A percentile compares a stretch with the other conserved stretches of the same genome.
These are phyloP conservation scores for Rhodotorula sp. DNA, from an alignment of 1,284 basidiomycete species.

Conservation along the genomic window DNA sequence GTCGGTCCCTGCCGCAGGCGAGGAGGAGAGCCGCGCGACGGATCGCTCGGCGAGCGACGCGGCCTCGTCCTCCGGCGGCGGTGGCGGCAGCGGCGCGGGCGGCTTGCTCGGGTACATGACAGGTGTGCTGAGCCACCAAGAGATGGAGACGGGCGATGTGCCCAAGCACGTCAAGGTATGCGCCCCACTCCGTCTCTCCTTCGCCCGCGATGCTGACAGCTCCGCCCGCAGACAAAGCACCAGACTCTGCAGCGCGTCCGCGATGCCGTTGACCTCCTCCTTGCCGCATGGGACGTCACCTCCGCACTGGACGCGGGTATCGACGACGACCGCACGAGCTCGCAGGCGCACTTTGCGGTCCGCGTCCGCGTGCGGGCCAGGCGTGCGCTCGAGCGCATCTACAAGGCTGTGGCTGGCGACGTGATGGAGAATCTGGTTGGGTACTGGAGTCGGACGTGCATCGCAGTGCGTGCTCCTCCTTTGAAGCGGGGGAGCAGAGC, in stretches of 20 bases:
- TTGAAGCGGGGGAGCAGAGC: not conserved
- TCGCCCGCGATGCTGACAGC: not conserved
- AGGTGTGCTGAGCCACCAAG: constrained; percentile 52
- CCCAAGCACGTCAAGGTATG: constrained; percentile 35
- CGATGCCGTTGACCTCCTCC: constrained; percentile 40
- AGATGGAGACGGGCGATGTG: constrained; percentile 33
- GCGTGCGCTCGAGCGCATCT: constrained; percentile 80
- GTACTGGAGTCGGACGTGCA: constrained; percentile 61
- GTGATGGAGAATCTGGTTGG: constrained; percentile 79
- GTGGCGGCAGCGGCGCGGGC: constrained; percentile 43
- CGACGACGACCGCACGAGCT: constrained; percentile 65
- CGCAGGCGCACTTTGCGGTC: constrained; percentile 59
- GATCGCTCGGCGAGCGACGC: constrained; percentile 44
- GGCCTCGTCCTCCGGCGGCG: constrained; percentile 2
- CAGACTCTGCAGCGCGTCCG: constrained; percentile 28
- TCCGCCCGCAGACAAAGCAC: constrained; percentile 23
- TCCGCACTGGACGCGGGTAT: constrained; percentile 56
- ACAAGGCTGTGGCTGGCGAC: constrained; percentile 74
- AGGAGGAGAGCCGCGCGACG: constrained; percentile 47
- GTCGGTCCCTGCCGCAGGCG: not conserved
- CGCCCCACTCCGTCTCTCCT: not conserved
- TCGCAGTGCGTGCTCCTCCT: not conserved
- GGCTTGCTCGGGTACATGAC: constrained; percentile 53
- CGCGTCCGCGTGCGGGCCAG: constrained; percentile 68
- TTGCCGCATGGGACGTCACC: constrained; percentile 45